Evolutionary conservation across 805 yeast genomes (phyloP).

Genomic region (Sugiyamaella floridensis): DNA sequence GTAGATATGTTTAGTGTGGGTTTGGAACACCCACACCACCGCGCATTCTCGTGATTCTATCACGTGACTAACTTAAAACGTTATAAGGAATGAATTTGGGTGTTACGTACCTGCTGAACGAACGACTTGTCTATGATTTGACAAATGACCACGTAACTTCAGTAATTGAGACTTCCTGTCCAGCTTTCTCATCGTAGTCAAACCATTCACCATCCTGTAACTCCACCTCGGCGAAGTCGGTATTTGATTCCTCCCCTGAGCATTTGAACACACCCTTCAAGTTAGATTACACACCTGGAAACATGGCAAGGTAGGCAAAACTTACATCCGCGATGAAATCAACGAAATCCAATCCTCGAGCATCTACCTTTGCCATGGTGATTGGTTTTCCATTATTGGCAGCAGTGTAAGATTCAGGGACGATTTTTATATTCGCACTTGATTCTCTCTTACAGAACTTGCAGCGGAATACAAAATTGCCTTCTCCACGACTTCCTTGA

Average conservation of each 20-base stretch:
- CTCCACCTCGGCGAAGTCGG: slow-evolving; percentile 58
- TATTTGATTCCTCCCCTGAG: slow-evolving; percentile 44
- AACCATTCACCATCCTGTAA: slow-evolving; percentile 83
- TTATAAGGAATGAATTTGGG: too few relatives aligned
- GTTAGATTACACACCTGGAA: background rate
- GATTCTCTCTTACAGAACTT: slow-evolving; percentile 47
- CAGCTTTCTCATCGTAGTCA: slow-evolving; percentile 85
- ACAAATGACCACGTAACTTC: slow-evolving; percentile 64
- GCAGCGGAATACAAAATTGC: slow-evolving; percentile 75
- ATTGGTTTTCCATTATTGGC: slow-evolving; percentile 41
- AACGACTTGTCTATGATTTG: slow-evolving; percentile 13
- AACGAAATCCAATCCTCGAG: slow-evolving; percentile 73
- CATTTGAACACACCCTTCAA: slow-evolving; percentile 48
- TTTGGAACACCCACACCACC: too few relatives aligned
- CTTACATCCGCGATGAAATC: slow-evolving; percentile 53
- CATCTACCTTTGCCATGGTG: slow-evolving; percentile 61
- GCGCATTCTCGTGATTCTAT: too few relatives aligned
- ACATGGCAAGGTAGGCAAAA: background rate
- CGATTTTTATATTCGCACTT: slow-evolving; percentile 26
- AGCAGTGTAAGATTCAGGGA: slow-evolving; percentile 28
- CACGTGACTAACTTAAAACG: too few relatives aligned
- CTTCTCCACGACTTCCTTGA: slow-evolving; percentile 70
- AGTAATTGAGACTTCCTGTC: slow-evolving; percentile 72
- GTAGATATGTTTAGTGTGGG: too few relatives aligned
- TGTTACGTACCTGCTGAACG: too few relatives aligned